Base-by-base conservation (phyloP, 2,329 filamentous ascomycete genomes). In the Venturia pyrina region DNA sequence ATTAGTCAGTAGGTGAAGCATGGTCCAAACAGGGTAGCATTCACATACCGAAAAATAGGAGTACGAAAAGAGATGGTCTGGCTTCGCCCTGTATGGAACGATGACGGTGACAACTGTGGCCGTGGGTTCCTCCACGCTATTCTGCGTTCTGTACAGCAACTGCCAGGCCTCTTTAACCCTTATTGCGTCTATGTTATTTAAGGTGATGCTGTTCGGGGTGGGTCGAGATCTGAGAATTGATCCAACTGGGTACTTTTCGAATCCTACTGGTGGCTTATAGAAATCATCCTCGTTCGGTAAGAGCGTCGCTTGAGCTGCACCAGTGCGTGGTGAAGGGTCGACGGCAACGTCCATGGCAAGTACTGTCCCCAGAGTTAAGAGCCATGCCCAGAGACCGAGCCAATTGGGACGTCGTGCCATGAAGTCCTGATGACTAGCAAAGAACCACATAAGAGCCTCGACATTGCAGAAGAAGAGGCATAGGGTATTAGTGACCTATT, bases 81-180 rank as follows among this genome's bases (percentile, higher is more conserved):
- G 43, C n/a, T 62, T 63, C 32, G 65, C 60, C 7, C 59, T 56
- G 24, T 40, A 64, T 37, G 65, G 65, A 37, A 53, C n/a, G 7
- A 66, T 50, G 3, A 62, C 65, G 2, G 65, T 66, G 40, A 64
- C 61, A 28, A 66, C 65, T 28, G 59, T 46, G 43, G 50, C 65
- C 13, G 44, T 53, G 21, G 65, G 60, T 28, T 56, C 61, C n/a
- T 61, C 65, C 11, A 66, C 65, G 28, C 65, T 66, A n/a, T 66
- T 64, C 28, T 62, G 57, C 17, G 65, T 63, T 34, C 65, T 50
- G 65, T 66, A 66, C 37, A 64, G 24, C 32, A 66, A 11, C 24
- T 66, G 65, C 44, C 57, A 66, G 44, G 61, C 61, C 37, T 43
- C 61, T 28, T 65, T 40, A n/a, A 48, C 37, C 32, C 32, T 53